Base-by-base conservation (phyloP, 139 green algal genomes). In the Tetraselmis striata region DNA sequence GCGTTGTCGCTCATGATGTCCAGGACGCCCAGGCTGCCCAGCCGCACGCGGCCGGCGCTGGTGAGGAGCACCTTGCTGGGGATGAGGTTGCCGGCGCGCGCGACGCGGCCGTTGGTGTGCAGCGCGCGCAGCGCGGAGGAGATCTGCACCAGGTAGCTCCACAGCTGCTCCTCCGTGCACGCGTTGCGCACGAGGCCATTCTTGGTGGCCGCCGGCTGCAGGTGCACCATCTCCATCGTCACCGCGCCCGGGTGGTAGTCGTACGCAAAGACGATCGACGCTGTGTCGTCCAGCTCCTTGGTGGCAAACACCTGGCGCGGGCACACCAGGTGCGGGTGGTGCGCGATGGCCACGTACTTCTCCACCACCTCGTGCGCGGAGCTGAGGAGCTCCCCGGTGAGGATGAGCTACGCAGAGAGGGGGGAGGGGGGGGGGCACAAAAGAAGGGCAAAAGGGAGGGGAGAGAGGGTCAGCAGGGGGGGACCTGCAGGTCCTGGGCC, bases 81-180 rank as follows among this genome's bases (percentile, higher is more conserved):
- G 29, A 88, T 78, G 45, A 98, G 89, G 45, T 79, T 79, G 23
- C 79, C 81, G 0, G 89, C 83, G 0, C 90, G 83, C 23, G 90
- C 59, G 26, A 87, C 85, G 31, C 97, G 89, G 0, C 94, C 94
- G 2, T 86, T 86, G 29, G 77, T 79, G 83, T 98, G 95, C 75
- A 89, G 87, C 26, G 90, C 92, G 1, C 92, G 83, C 81, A 97
- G 83, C 58, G 86, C 90, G 23, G 82, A 81, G 1, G 91, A 80
- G 32, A 98, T 85, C 88, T 96, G 93, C 23, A 93, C 82, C 1
- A 90, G 80, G 85, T 98, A 98, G 74, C 85, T 89, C 95, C 95
- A 98, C 77, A 98, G 86, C 85, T 91, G 76, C 76, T 94, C 86
- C 87, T 98, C 95, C 28, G 77, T 89, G 1, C 88, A 83, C 27